Evolutionary conservation across 1,139 yeast species (phyloP).

Genomic region (Hanseniaspora sp.): DNA sequence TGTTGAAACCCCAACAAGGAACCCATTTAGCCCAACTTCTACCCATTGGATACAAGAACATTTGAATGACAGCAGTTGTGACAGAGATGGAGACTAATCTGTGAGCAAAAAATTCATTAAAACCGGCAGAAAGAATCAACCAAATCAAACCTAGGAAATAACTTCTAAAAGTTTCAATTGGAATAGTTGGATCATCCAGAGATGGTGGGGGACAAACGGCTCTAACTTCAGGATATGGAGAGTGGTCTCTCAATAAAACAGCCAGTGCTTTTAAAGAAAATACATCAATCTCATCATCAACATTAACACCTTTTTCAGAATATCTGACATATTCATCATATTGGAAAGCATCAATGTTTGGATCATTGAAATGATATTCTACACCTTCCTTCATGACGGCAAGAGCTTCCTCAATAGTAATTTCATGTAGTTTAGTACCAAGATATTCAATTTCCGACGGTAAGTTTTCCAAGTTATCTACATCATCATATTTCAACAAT

Average conservation of each 20-base stretch:
- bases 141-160: conserved; percentile 47
- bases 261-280: too few species aligned
- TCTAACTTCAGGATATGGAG: too few species aligned
- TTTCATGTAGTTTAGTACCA: conserved; percentile 33
- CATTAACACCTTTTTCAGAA: too few species aligned
- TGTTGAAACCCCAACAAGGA: conserved; percentile 41
- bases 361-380: conserved; percentile 32
- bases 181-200: conserved; percentile 38
- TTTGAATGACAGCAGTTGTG: conserved; percentile 41
- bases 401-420: conserved; percentile 36
- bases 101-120: conserved; percentile 48
- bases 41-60: conserved; percentile 51
- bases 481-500: conserved; percentile 20
- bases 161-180: conserved; percentile 48
- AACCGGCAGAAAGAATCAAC: conserved; percentile 45
- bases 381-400: conserved; percentile 35
- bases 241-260: too few species aligned
- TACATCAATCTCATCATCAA: too few species aligned
- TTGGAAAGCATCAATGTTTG: too few species aligned
- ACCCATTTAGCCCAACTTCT: conserved; percentile 31
- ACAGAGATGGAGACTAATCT: conserved; percentile 45
- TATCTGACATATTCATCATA: too few species aligned
- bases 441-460: conserved; percentile 30
- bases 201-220: too few species aligned
- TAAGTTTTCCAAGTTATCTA: conserved; percentile 19